Conservation (phyloP, 225 moss, liverwort and hornwort species). For the Pseudoscleropodium purum region DNA sequence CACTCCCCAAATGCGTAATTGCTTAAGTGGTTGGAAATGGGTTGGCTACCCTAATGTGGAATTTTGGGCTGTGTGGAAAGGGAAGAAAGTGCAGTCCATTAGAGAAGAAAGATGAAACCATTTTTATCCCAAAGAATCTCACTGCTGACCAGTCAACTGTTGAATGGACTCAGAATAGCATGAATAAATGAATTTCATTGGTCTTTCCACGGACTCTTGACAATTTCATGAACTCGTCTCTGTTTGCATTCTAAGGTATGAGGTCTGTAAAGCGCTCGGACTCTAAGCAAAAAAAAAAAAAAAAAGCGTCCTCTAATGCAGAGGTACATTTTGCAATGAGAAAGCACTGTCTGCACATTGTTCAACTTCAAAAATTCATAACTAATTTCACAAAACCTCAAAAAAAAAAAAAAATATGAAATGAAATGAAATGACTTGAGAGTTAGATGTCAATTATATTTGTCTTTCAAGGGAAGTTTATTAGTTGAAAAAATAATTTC, state of each 20-base stretch:
- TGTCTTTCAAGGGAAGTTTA: not conserved
- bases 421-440: not conserved
- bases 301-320: too few species aligned
- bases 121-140: too few species aligned
- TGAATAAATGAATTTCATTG: too few species aligned
- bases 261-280: too few species aligned
- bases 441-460: not conserved
- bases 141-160: not conserved
- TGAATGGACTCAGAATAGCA: not conserved
- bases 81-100: not conserved
- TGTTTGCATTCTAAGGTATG: not conserved
- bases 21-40: too few species aligned
- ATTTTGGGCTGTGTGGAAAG: too few species aligned
- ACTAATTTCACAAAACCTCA: rapidly evolving
- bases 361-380: not conserved
- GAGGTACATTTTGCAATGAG: too few species aligned
- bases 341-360: not conserved
- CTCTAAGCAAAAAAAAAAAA: too few species aligned
- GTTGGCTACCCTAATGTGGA: too few species aligned
- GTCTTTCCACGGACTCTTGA: not conserved
- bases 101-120: too few species aligned
- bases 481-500: not conserved
- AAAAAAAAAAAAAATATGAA: too few species aligned
- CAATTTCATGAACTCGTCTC: not conserved
- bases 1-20: too few species aligned